phyloP scores from a whole-genome alignment of 345 rosid species.

The Aegle marmelos region DNA sequence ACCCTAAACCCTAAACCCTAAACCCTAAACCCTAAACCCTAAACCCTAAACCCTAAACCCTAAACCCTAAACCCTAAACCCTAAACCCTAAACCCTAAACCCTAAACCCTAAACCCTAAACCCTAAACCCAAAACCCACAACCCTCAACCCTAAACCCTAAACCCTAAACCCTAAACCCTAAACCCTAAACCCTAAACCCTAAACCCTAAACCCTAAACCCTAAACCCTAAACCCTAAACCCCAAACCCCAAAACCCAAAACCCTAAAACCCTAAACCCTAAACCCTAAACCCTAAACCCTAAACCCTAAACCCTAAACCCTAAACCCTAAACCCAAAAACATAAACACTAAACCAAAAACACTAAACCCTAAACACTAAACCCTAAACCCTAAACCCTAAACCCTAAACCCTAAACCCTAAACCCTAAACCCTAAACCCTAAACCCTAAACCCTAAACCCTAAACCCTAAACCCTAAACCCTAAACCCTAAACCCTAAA shows the following conservation, averaged over 20 bases:
- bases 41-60: slow-evolving; percentile 30
- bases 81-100: slow-evolving; percentile 19
- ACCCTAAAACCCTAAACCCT: slow-evolving; percentile 10
- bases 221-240: slow-evolving; percentile 23
- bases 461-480: slow-evolving; percentile 8
- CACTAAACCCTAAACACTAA: slow-evolving; percentile 7
- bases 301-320: slow-evolving; percentile 16
- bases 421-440: not conserved
- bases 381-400: slow-evolving; percentile 7
- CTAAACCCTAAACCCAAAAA: slow-evolving; percentile 28
- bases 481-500: not conserved
- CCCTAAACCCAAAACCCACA: slow-evolving; percentile 19
- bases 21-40: slow-evolving; percentile 27
- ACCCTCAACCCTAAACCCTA: slow-evolving; percentile 22
- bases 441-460: not conserved
- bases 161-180: slow-evolving; percentile 20
- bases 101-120: slow-evolving; percentile 16
- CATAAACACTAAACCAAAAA: slow-evolving; percentile 25
- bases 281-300: slow-evolving; percentile 16
- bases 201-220: slow-evolving; percentile 18
- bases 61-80: slow-evolving; percentile 26
- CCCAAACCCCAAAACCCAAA: slow-evolving; percentile 13
- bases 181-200: slow-evolving; percentile 15
- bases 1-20: slow-evolving; percentile 25
- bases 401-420: not conserved